Evolutionary conservation across 495 filamentous ascomycete species (phyloP), one percentile per base, ranked within the genome.

Genomic region (Hypoxylon cercidicola): DNA sequence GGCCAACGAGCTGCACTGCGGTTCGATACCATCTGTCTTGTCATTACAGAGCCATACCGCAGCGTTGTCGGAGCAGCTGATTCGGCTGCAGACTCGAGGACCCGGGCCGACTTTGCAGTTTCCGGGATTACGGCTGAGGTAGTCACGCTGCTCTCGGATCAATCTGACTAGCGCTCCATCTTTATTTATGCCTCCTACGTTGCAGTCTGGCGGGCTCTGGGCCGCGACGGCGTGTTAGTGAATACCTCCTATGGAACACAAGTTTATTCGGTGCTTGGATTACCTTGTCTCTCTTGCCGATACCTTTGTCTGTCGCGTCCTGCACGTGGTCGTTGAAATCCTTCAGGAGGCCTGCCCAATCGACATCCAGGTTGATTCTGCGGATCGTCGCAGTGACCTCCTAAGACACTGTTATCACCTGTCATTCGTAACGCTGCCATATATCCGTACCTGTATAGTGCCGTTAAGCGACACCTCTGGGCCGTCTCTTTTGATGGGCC

Each of bases 31-130:
- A 2, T 4, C 6, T 5, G 19, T 6, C n/a, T 50, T 60, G 32
- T 65, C 62, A 30, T 65, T 65, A 40, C 62, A 65, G 28, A 65
- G 43, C 54, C 54, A 65, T 2, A 65, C 37, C 3, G 32, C 62
- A 1, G 62, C 55, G n/a, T 46, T 12, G 11, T 37, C 1, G 1
- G 37, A 30, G 32, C 62, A 65, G 1, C 46, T 43, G 21, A 65
- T 9, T 0, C 43, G 46, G 4, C 39, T 15, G 30, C 55, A 65
- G 4, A 25, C 34, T 6, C 39, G 6, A 30, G 62, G 54, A 6
- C 55, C 53, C 11, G 45, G 16, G 25, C 25, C 7, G 3, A 28
- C 25, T 3, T 28, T 3, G 25, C 25, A 28, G 25, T 7, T 28
- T 3, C n/a, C n/a, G n/a, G n/a, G n/a, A n/a, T n/a, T n/a, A n/a